These are phyloP conservation scores for Lathyrus sativus DNA, from an alignment of 306 rosid species.

Conservation along the genomic window DNA sequence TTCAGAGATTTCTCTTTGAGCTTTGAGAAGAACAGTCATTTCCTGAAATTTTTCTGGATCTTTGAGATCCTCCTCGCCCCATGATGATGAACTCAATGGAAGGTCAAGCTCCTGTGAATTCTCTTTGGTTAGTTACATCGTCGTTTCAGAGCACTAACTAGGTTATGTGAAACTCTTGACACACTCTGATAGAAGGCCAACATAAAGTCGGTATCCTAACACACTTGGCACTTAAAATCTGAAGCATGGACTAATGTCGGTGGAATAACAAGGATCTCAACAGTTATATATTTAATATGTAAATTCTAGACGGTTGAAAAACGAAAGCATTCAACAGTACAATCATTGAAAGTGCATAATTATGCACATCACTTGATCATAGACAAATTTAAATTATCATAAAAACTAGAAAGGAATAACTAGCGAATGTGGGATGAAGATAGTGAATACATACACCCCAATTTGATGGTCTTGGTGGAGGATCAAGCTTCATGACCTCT, in stretches of 20 bases:
- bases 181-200: too few species aligned
- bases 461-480: slow-evolving; percentile 85
- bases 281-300: too few species aligned
- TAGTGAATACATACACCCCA: slow-evolving; percentile 80
- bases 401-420: slow-evolving; percentile 22
- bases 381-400: slow-evolving; percentile 5
- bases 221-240: too few species aligned
- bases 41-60: slow-evolving; percentile 77
- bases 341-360: slow-evolving; percentile 13
- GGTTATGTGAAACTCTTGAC: too few species aligned
- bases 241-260: too few species aligned
- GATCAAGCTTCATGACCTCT: slow-evolving; percentile 82
- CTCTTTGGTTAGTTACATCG: slow-evolving; percentile 42
- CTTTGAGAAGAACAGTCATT: slow-evolving; percentile 93
- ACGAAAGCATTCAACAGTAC: too few species aligned
- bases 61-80: slow-evolving; percentile 90
- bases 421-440: slow-evolving; percentile 28
- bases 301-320: too few species aligned
- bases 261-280: too few species aligned
- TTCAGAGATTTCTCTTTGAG: slow-evolving; percentile 90
- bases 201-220: too few species aligned
- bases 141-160: too few species aligned
- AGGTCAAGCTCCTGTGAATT: slow-evolving; percentile 78
- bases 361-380: slow-evolving; percentile 25
- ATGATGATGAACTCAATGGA: slow-evolving; percentile 85